Evolutionary conservation across 2,329 filamentous ascomycete species (phyloP).

Genomic region (Epichloe amarillans): DNA sequence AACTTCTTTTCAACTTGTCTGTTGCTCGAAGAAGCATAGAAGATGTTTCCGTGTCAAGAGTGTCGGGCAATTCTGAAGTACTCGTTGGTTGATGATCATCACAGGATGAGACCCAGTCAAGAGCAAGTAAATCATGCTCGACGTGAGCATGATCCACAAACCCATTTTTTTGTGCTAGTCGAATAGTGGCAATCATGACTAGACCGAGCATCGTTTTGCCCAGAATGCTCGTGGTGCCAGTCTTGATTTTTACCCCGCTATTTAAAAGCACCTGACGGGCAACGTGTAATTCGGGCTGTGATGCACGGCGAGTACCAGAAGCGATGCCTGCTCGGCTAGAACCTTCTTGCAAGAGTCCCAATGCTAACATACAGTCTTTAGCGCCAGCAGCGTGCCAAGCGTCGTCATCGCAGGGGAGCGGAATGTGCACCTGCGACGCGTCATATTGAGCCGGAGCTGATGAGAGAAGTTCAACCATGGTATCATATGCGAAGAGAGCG

Average conservation of each 20-base stretch:
- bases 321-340: constrained; percentile 37
- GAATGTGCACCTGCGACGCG: constrained; percentile 48
- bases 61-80: neutral
- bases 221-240: neutral
- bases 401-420: constrained; percentile 60
- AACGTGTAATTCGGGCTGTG: constrained; percentile 45
- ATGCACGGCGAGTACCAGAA: constrained; percentile 31
- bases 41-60: neutral
- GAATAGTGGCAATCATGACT: constrained; percentile 50
- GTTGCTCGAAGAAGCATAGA: constrained; percentile 1
- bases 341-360: constrained; percentile 48
- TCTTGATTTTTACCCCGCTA: constrained; percentile 15
- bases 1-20: constrained; percentile 1
- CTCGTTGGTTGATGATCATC: constrained; percentile 27
- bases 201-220: constrained; percentile 1
- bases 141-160: neutral
- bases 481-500: constrained; percentile 50
- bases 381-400: constrained; percentile 54
- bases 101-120: constrained; percentile 47
- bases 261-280: constrained; percentile 50
- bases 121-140: constrained; percentile 18
- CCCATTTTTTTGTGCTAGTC: constrained; percentile 20
- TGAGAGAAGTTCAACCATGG: constrained; percentile 57
- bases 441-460: constrained; percentile 53
- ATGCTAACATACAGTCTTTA: constrained; percentile 47